These are phyloP conservation scores for Thecaphora frezii DNA, from an alignment of 1,284 basidiomycete species.

Conservation along the genomic window DNA sequence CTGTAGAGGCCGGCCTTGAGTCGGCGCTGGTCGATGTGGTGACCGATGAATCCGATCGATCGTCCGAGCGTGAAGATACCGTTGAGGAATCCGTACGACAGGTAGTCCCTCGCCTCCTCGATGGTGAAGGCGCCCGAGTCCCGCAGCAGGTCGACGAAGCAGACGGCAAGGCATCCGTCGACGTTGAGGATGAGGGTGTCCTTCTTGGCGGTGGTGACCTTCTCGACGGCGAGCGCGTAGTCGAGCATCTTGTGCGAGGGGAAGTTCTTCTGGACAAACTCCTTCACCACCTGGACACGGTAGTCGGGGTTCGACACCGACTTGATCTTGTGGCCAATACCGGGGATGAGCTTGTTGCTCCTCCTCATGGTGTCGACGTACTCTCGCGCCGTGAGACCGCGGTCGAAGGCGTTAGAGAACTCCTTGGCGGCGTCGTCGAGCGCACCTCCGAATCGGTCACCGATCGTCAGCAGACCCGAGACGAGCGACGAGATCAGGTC, in stretches of 20 bases:
- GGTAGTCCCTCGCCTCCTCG: slow-evolving; percentile 96
- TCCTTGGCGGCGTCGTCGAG: slow-evolving; percentile 94
- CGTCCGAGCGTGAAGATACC: slow-evolving; percentile 96
- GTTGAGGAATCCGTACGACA: slow-evolving; percentile 86
- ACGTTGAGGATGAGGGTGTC: slow-evolving; percentile 73
- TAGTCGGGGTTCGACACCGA: slow-evolving; percentile 62
- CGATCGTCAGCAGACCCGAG: slow-evolving; percentile 94
- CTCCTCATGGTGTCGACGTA: slow-evolving; percentile 96
- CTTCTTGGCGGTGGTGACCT: slow-evolving; percentile 96
- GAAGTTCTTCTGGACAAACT: slow-evolving; percentile 94
- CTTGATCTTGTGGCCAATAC: slow-evolving; percentile 99
- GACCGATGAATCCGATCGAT: slow-evolving; percentile 94
- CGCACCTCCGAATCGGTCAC: slow-evolving; percentile 98
- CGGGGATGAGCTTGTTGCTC: slow-evolving; percentile 94
- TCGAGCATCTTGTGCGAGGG: slow-evolving; percentile 75
- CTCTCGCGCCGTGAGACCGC: slow-evolving; percentile 90
- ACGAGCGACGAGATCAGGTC: slow-evolving; percentile 95
- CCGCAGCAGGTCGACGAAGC: slow-evolving; percentile 91
- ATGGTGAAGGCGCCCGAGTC: slow-evolving; percentile 91
- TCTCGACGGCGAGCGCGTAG: slow-evolving; percentile 97
- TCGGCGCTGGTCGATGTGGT: slow-evolving; percentile 92
- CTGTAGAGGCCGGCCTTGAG: slow-evolving; percentile 57
- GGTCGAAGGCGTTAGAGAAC: slow-evolving; percentile 80
- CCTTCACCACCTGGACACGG: slow-evolving; percentile 96
- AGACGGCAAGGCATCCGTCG: slow-evolving; percentile 95